Evolutionary conservation across 495 filamentous ascomycete species (phyloP).

Genomic region (Xylaria scruposa): DNA sequence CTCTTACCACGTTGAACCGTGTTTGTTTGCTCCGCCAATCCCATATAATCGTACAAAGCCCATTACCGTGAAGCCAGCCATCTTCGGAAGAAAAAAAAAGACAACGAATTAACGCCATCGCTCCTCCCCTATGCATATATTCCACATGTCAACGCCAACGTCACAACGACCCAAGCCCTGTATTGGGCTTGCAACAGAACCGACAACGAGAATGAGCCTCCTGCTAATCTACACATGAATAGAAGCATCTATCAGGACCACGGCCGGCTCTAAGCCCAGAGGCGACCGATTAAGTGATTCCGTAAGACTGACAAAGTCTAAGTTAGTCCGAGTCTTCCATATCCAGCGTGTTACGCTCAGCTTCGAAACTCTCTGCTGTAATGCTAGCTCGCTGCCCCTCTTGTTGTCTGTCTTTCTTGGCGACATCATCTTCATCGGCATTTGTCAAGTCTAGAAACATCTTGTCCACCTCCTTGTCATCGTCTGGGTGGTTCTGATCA

Average conservation of each 20-base stretch:
- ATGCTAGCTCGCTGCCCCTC: slow-evolving; percentile 35
- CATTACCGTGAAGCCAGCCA: slow-evolving; percentile 13
- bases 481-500: slow-evolving; percentile 41
- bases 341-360: slow-evolving; percentile 46
- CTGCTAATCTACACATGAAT: background rate
- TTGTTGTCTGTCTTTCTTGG: slow-evolving; percentile 39
- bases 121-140: slow-evolving; percentile 17
- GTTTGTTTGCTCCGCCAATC: slow-evolving; percentile 3
- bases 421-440: slow-evolving; percentile 55
- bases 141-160: slow-evolving; percentile 1
- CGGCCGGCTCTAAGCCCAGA: background rate
- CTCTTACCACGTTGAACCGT: slow-evolving; percentile 15
- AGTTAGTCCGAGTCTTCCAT: slow-evolving; percentile 43
- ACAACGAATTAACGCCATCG: slow-evolving; percentile 15
- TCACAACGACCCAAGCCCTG: background rate
- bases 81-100: background rate
- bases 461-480: slow-evolving; percentile 54
- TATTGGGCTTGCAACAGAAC: background rate
- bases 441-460: slow-evolving; percentile 62
- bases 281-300: background rate
- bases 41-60: slow-evolving; percentile 36
- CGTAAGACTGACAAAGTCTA: background rate
- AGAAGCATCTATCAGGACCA: background rate
- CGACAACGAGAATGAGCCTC: background rate
- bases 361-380: slow-evolving; percentile 47